Percentiles rank a stretch among this genome's conserved stretches.
These are phyloP conservation scores for Solanum bulbocastanum DNA, from an alignment of 257 asterid genomes.

Conservation along the genomic window DNA sequence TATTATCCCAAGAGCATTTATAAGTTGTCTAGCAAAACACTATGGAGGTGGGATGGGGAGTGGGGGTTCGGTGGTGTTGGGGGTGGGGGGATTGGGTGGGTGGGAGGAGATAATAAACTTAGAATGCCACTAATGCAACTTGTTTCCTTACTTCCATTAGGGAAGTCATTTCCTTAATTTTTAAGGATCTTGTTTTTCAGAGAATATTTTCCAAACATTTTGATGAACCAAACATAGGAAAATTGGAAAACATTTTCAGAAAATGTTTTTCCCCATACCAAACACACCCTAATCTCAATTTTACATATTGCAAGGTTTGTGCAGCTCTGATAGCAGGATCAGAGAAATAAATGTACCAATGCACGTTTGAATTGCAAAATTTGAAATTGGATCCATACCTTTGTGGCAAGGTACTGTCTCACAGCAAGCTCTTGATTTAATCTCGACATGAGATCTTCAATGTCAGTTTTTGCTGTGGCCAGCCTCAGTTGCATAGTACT, in stretches of 20 bases:
- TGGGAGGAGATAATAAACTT: background rate
- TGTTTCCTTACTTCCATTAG: background rate
- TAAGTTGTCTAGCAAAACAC: background rate
- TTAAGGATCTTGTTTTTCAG: background rate
- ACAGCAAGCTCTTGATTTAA: conserved; percentile 47
- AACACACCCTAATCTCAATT: background rate
- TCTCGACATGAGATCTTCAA: conserved; percentile 47
- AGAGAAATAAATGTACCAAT: background rate
- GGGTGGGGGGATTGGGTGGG: background rate
- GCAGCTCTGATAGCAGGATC: background rate
- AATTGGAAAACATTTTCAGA: background rate
- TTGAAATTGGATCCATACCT: conserved; percentile 26
- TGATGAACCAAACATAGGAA: background rate
- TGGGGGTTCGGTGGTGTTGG: background rate
- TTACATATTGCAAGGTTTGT: background rate
- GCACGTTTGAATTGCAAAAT: background rate
- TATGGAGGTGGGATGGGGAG: background rate
- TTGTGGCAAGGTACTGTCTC: conserved; percentile 38
- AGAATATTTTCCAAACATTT: background rate
- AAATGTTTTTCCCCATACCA: background rate
- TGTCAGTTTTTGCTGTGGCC: conserved; percentile 37
- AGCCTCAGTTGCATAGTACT: conserved; percentile 27
- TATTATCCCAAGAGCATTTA: background rate
- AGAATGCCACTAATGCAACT: background rate
- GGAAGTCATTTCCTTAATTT: background rate